Base-by-base conservation (phyloP, 495 filamentous ascomycete species). In the Aspergillus cavernicola region DNA sequence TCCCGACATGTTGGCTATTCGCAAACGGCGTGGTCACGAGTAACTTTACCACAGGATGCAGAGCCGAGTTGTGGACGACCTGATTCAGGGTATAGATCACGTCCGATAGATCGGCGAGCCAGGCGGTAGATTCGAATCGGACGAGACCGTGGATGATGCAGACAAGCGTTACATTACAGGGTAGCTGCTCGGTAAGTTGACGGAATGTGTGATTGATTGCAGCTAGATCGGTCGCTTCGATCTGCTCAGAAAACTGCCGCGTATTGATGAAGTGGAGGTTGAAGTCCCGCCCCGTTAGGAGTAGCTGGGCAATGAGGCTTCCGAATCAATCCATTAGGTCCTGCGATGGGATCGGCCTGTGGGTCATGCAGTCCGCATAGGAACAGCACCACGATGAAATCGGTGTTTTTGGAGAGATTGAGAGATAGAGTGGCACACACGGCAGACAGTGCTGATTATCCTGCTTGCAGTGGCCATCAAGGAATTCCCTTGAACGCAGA, bases 201-300 rank as follows among this genome's bases (percentile, higher is more conserved):
- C 42, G 23, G 23, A 58, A 52, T 16, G 44, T 42, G 39, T 39
- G 35, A 24, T 41, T 53, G 9, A 58, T 41, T 15, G 24, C 22
- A 13, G 32, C 16, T 32, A 58, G 42, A 12, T 44, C 26, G 19
- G 47, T 29, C 3, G 43, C 26, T 36, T 58, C n/a, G 32, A 58
- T 52, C 6, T 15, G 18, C 9, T 53, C 40, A 4, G 36, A 19
- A 18, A 48, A 52, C 1, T 10, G 16, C 7, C 39, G 55, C 13
- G 47, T 57, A n/a, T 53, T 57, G 28, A 57, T 53, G 37, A 46
- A 48, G 22, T 48, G 24, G 10, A 57, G 49, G 23, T 57, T 48
- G 16, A 51, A 57, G 6, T n/a, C 31, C 7, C 22, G 12, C 1
- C 40, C 26, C 3, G 49, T 23, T n/a, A 53, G 40, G 6, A 57